Evolutionary conservation across 179 eudicot genomes (phyloP).

Genomic region (Gypsophila paniculata): DNA sequence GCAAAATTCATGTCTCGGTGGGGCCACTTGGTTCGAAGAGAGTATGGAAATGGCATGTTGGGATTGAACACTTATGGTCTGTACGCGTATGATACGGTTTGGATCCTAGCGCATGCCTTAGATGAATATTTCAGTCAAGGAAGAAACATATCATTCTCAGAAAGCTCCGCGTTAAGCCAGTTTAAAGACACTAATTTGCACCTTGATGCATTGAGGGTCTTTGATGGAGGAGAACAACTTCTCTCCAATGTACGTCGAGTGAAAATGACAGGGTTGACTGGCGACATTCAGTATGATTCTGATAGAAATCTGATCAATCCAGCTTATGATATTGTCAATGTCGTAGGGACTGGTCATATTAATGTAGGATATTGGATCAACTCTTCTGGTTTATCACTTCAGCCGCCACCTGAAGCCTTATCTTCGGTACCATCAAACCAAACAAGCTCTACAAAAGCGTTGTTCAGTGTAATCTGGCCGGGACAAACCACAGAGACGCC

Average conservation of each 20-base stretch:
- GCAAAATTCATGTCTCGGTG: constrained; percentile 50
- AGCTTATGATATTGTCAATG: constrained; percentile 65
- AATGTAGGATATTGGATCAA: constrained; percentile 78
- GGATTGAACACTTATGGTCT: constrained; percentile 60
- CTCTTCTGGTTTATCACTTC: constrained; percentile 51
- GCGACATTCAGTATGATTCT: constrained; percentile 43
- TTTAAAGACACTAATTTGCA: constrained; percentile 29
- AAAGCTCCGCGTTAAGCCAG: constrained; percentile 32
- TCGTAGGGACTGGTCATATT: constrained; percentile 58
- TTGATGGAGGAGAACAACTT: constrained; percentile 52
- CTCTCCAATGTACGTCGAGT: constrained; percentile 37
- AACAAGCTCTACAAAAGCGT: constrained; percentile 31
- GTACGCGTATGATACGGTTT: constrained; percentile 78
- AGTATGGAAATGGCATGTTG: constrained; percentile 19
- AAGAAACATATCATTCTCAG: constrained; percentile 58
- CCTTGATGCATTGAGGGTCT: constrained; percentile 52
- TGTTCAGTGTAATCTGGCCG: constrained; percentile 60
- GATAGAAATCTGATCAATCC: constrained; percentile 44
- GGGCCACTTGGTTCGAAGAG: constrained; percentile 40
- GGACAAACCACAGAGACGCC: constrained; percentile 58
- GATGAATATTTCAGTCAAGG: constrained; percentile 52
- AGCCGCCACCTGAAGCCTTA: constrained; percentile 41
- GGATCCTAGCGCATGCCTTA: constrained; percentile 71
- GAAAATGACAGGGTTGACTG: constrained; percentile 62
- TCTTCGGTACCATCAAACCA: constrained; percentile 30